Evolutionary conservation across 225 moss, liverwort and hornwort genomes (phyloP), one percentile per base, ranked within the genome.

Genomic region (Polytrichum formosum): DNA sequence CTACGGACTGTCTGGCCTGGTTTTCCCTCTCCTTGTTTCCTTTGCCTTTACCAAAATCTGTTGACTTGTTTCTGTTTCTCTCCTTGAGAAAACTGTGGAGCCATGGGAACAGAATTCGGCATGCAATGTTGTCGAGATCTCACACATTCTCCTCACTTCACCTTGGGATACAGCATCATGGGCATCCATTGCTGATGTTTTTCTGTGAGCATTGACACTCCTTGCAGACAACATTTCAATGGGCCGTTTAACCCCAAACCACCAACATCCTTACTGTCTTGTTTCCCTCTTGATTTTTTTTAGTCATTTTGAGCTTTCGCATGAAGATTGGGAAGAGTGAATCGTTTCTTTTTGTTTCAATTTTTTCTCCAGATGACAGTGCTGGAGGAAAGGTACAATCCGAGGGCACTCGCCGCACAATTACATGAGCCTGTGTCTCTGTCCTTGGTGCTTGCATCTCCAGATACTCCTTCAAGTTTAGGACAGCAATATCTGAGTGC

Each of bases 391-490:
- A 69, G 64, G 54, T 62, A 67, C 28, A 67, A 62, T 62, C 67
- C 23, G 2, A 59, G n/a, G 28, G 67, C 26, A 59, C 25, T 53
- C 5, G 68, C 61, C 28, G 18, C 26, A 68, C 61, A 68, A 31
- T 25, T 58, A 28, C 61, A 60, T 6, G 64, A 64, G 28, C 72
- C 64, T 6, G 46, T 5, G 64, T 64, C 55, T 6, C 64, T 55
- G 26, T 74, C 53, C n/a, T 68, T 61, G 18, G n/a, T 68, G 21
- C 7, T 59, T 17, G 65, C 66, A 66, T 74, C 73, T 35, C 65
- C 65, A 0, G 54, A 64, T 16, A 76, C 76, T 61, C 71, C 70
- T 65, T 64, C 70, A 64, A 76, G 65, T 28, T 53, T 76, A 53
- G 70, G 65, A 55, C 55, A 56, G 28, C 70, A 71, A 53, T 71